phyloP scores from a whole-genome alignment of 192 early-diverging fungal species.

The Coemansia sp. region DNA sequence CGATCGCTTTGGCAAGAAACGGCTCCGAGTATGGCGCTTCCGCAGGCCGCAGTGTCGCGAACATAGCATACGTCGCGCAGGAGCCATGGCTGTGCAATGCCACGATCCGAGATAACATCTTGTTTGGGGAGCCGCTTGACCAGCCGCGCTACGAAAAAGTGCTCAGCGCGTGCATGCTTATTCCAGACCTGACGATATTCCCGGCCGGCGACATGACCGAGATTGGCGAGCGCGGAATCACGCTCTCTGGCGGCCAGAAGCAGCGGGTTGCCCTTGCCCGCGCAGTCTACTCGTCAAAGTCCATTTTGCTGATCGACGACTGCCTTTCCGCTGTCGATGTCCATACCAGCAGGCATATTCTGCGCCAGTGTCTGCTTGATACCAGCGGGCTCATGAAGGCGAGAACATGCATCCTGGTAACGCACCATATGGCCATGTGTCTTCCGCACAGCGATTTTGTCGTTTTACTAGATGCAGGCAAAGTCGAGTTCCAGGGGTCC shows the following conservation, averaged over 20 bases:
- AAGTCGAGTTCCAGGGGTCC: constrained; percentile 54
- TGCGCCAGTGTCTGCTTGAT: constrained; percentile 69
- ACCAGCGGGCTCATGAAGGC: constrained; percentile 60
- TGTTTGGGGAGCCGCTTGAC: constrained; percentile 76
- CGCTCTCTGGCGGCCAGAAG: constrained; percentile 85
- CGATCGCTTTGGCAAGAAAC: neutral
- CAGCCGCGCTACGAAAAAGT: constrained; percentile 75
- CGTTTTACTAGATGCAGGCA: constrained; percentile 62
- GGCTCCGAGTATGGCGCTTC: constrained; percentile 14
- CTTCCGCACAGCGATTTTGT: constrained; percentile 57
- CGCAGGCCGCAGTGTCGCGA: constrained; percentile 40
- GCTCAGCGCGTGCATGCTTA: constrained; percentile 78
- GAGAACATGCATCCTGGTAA: constrained; percentile 84
- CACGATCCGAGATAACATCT: constrained; percentile 79
- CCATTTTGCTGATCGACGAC: constrained; percentile 78
- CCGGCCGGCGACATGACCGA: constrained; percentile 89
- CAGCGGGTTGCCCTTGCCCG: constrained; percentile 82
- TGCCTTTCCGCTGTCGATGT: constrained; percentile 93
- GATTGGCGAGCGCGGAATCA: constrained; percentile 88
- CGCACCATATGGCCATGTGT: constrained; percentile 75
- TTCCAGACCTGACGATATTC: constrained; percentile 79
- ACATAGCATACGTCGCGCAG: constrained; percentile 88
- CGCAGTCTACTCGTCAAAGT: constrained; percentile 71
- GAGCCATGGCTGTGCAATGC: constrained; percentile 71
- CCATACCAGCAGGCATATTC: constrained; percentile 85